Evolutionary conservation across 2,329 filamentous ascomycete genomes (phyloP), one percentile per base, ranked within the genome.

Genomic region (Thelonectria blattea): DNA sequence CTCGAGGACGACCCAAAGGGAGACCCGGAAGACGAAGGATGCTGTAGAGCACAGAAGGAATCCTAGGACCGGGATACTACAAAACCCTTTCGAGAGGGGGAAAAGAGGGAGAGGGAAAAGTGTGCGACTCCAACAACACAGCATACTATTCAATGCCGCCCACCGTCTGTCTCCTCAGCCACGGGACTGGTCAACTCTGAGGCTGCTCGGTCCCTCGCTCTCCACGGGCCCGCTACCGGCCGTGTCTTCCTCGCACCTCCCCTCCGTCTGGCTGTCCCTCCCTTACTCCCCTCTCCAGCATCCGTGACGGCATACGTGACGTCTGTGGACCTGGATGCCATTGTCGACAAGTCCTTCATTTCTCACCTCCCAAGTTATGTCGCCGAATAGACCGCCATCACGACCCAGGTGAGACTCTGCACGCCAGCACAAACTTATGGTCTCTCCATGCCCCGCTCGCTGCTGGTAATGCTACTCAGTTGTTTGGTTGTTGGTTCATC

Each of bases 291-390:
- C 45, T 42, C 45, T 32, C 37, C 41, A 47, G 15, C 42, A 60
- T 56, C 52, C 47, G 52, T 51, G 49, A 52, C 60, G 51, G 43
- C 56, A 39, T 46, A 53, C 47, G 52, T 62, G 49, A 49, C 24
- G 37, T 15, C 27, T 48, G 46, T 56, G 57, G 50, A 50, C 47
- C 37, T 39, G 39, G 27, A 53, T 49, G 17, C 45, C 57, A 46
- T 50, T 51, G 49, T 49, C 20, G 20, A 37, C 20, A 18, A 55
- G 60, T 60, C 62, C 57, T 63, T 63, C 62, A 63, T 60, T 63
- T 61, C 62, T 61, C 11, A 37, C 45, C 41, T 20, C 5, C 34
- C 5, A 24, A 24, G 22, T 4, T 17, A 32, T 12, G 24, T 10
- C 27, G 30, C 48, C 15, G 15, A 42, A 41, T 34, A 34, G 52